A percentile compares a stretch with the other conserved stretches of the same genome.
Conservation (phyloP, 768 basidiomycete species). For the Auricularia auricula-judae region DNA sequence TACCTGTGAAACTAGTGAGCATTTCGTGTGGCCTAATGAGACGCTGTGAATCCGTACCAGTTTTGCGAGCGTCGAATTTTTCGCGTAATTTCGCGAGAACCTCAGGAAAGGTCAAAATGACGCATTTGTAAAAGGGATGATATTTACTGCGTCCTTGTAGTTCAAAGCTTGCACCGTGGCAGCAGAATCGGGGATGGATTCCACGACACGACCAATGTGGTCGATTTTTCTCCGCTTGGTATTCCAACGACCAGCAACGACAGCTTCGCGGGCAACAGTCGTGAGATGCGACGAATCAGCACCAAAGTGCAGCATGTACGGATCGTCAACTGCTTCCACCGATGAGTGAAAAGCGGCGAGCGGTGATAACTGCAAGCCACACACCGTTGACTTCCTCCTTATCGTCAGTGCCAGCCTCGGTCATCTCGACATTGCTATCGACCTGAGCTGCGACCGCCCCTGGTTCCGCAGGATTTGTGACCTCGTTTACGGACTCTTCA, state of each 20-base stretch:
- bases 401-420: slow-evolving; percentile 6
- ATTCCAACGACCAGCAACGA: slow-evolving; percentile 49
- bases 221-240: slow-evolving; percentile 35
- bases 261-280: slow-evolving; percentile 36
- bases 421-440: slow-evolving; percentile 10
- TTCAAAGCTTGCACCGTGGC: slow-evolving; percentile 17
- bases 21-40: slow-evolving; percentile 33
- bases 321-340: slow-evolving; percentile 22
- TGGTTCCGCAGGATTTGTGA: slow-evolving; percentile 7
- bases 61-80: slow-evolving; percentile 31
- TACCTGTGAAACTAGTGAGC: not conserved
- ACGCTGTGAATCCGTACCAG: slow-evolving; percentile 25
- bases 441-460: slow-evolving; percentile 4
- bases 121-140: no score
- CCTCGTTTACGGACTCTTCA: slow-evolving; percentile 18
- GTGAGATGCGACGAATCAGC: slow-evolving; percentile 39
- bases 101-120: slow-evolving; percentile 1
- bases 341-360: not conserved
- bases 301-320: slow-evolving; percentile 72
- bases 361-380: slow-evolving; percentile 5
- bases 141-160: slow-evolving; percentile 15
- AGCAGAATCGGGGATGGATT: slow-evolving; percentile 36
- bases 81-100: slow-evolving; percentile 43
- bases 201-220: slow-evolving; percentile 47
- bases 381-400: slow-evolving; percentile 9